Base-by-base conservation (phyloP, 1,284 basidiomycete species). In the Leccinum insolens region DNA sequence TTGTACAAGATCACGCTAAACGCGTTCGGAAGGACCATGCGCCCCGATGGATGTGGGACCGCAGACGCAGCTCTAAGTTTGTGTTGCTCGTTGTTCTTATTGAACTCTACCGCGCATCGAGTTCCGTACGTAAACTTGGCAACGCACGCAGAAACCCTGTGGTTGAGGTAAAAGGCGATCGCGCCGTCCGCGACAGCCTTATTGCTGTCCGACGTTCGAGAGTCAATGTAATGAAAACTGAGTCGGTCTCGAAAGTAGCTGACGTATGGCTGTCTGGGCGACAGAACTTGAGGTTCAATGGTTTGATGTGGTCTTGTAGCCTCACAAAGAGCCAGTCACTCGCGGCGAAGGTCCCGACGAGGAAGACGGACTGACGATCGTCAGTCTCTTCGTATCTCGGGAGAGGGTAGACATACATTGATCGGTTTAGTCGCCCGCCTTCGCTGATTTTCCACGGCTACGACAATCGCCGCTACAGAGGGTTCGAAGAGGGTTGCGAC, bases 241-340 rank as follows among this genome's bases (percentile, higher is more conserved):
- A n/a, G 15, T 49, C 39, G 0, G 39, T 41, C 2, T 49, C 7
- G 17, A 57, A 20, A 34, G 11, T 20, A 15, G 71, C 82, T 65
- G 65, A 85, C 85, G 82, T 80, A 66, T 84, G 80, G 28, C 75
- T 80, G 61, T 86, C 84, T 14, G 84, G 85, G 3, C 84, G 80
- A 68, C 78, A 78, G 41, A 86, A 75, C 2, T 69, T 71, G 55
- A 85, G 63, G 1, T 75, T 75, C 72, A 81, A 12, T 46, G 74
- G 64, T 7, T 63, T 65, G 14, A 83, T 70, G 12, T 73, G 68
- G 0, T 66, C 67, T 57, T 78, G 73, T 12, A 82, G 65, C 37
- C 62, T 70, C 2, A 69, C 68, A 59, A 78, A 80, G 5, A 82
- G 72, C 76, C 77, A 83, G 39, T 81, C 77, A 20, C 74, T 83